Percentiles rank a stretch among this genome's conserved stretches.
These are phyloP conservation scores for Candida taoyuanica DNA, from an alignment of 805 yeast species.

Conservation along the genomic window DNA sequence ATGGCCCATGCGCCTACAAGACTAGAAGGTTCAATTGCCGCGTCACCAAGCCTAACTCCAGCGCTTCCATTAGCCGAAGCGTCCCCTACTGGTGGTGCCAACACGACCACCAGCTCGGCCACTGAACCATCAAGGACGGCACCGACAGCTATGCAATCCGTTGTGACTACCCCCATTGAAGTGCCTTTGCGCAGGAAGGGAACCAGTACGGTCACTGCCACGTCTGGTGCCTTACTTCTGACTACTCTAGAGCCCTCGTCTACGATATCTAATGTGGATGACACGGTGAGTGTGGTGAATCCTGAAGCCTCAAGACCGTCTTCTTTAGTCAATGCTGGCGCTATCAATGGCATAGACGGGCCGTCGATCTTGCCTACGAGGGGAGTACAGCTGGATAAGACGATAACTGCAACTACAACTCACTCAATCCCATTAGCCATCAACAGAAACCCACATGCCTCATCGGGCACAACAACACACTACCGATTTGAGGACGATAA, in stretches of 20 bases:
- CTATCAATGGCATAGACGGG: constrained; percentile 3
- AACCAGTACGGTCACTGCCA: constrained; percentile 18
- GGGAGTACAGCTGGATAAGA: constrained; percentile 2
- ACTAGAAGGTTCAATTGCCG: too few relatives aligned
- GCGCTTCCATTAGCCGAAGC: too few relatives aligned
- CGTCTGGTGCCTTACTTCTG: constrained; percentile 20
- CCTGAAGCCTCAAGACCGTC: constrained; percentile 21
- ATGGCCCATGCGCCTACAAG: too few relatives aligned
- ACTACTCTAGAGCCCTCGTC: constrained; percentile 21
- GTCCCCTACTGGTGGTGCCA: too few relatives aligned
- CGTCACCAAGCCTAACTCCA: too few relatives aligned
- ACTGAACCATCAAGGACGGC: too few relatives aligned
- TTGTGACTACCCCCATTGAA: not conserved
- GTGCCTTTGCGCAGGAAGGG: not conserved
- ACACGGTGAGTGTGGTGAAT: constrained; percentile 16
- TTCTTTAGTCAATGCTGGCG: constrained; percentile 14
- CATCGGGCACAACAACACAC: constrained; percentile 7
- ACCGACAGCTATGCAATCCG: not conserved
- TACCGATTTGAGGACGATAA: constrained; percentile 31
- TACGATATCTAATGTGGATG: constrained; percentile 17
- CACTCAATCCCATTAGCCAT: constrained; percentile 18
- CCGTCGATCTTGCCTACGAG: constrained; percentile 14
- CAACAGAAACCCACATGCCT: constrained; percentile 10
- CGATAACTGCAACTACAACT: not conserved
- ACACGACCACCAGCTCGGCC: too few relatives aligned